Evolutionary conservation across 768 basidiomycete genomes (phyloP).

Genomic region (Lactarius evosmus): DNA sequence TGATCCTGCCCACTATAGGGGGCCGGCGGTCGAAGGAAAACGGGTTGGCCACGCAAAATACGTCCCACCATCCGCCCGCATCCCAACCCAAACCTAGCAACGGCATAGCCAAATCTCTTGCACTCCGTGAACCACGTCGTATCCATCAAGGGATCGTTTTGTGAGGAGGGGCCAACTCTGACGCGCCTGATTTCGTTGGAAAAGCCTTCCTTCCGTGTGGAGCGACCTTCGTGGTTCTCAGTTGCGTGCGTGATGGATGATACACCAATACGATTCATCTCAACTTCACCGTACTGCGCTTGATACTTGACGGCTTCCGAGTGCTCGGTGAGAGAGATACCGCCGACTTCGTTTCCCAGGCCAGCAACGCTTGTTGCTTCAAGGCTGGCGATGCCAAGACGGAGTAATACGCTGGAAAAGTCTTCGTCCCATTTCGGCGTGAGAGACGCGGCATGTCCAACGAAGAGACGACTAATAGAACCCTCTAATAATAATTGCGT

Average conservation of each 20-base stretch:
- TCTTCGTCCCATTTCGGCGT: slow-evolving; percentile 64
- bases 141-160: slow-evolving; percentile 42
- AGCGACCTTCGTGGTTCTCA: slow-evolving; percentile 31
- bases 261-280: slow-evolving; percentile 45
- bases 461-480: slow-evolving; percentile 54
- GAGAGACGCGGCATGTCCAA: slow-evolving; percentile 44
- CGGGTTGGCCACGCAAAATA: slow-evolving; percentile 20
- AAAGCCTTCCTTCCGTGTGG: slow-evolving; percentile 39
- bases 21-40: slow-evolving; percentile 2
- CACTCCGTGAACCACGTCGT: slow-evolving; percentile 43
- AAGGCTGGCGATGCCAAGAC: slow-evolving; percentile 70
- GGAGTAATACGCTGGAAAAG: slow-evolving; percentile 65
- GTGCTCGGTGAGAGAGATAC: slow-evolving; percentile 37
- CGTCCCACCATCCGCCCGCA: slow-evolving; percentile 17
- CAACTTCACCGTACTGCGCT: slow-evolving; percentile 36
- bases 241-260: slow-evolving; percentile 36
- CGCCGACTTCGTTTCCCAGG: slow-evolving; percentile 69
- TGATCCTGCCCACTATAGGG: not conserved
- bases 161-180: slow-evolving; percentile 35
- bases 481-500: slow-evolving; percentile 67
- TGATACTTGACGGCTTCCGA: slow-evolving; percentile 25
- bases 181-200: slow-evolving; percentile 50
- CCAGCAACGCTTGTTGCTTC: slow-evolving; percentile 72
- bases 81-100: slow-evolving; percentile 22
- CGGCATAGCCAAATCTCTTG: slow-evolving; percentile 20